Conservation (phyloP, 805 yeast species). For the Kazachstania viticola region DNA sequence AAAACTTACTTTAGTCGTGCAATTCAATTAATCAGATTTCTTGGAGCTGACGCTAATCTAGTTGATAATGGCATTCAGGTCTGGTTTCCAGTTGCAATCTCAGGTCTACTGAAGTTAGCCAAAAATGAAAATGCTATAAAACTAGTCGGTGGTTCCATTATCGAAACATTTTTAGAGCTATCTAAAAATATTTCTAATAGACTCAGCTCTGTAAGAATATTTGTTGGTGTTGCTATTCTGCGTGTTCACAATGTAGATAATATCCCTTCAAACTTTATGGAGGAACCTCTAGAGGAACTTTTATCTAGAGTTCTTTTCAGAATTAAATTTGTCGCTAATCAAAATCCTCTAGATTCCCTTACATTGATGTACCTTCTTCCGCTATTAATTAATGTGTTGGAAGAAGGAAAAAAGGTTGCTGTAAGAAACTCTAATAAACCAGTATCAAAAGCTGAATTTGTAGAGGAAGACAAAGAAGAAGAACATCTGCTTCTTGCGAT, state of each 20-base stretch:
- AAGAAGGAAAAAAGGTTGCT: constrained; percentile 49
- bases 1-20: constrained; percentile 36
- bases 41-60: constrained; percentile 37
- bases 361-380: constrained; percentile 71
- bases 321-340: constrained; percentile 63
- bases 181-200: constrained; percentile 42
- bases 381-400: constrained; percentile 53
- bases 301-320: constrained; percentile 62
- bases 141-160: constrained; percentile 34
- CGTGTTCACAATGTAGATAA: constrained; percentile 38
- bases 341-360: constrained; percentile 53
- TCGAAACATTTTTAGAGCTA: constrained; percentile 41
- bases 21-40: constrained; percentile 38
- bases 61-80: constrained; percentile 51
- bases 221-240: constrained; percentile 61
- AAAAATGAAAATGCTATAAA: constrained; percentile 25
- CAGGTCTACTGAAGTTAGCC: constrained; percentile 36
- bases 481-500: constrained; percentile 71
- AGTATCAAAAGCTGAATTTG: constrained; percentile 50
- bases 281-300: constrained; percentile 43
- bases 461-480: constrained; percentile 79
- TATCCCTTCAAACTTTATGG: constrained; percentile 35
- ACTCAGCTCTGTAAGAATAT: constrained; percentile 37
- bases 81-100: constrained; percentile 68
- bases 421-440: constrained; percentile 42